Evolutionary conservation across 139 green algal genomes (phyloP), one percentile per base, ranked within the genome.

Genomic region (Pseudopediastrum boryanum): DNA sequence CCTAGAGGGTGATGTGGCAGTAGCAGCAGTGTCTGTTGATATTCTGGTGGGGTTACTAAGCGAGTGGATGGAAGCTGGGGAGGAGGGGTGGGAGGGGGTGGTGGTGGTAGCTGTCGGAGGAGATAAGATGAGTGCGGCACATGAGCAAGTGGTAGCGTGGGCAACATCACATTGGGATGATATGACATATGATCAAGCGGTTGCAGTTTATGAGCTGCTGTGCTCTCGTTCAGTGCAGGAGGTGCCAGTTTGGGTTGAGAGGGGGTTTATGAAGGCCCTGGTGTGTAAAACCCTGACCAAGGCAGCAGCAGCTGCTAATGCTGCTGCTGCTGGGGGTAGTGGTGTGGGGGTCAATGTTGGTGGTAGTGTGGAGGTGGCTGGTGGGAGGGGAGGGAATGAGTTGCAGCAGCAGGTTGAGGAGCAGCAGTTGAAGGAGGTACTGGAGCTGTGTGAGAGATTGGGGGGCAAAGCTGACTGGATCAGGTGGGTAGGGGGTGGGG

Each of bases 391-490:
- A 56, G 48, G 9, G 68, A 48, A 44, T 33, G 33, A 16, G 44
- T 12, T 65, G 68, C 68, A 46, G 68, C 31, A 50, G 68, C 68
- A 27, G 46, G 9, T 36, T 23, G 35, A 27, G 29, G n/a, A n/a
- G n/a, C n/a, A n/a, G n/a, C n/a, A 46, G 23, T 23, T 76, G 46
- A 19, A 76, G 46, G 19, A 16, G 33, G 46, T 76, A 33, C 46
- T 76, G 68, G 21, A 13, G 29, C 5, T 76, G 12, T 76, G 48
- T 43, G 48, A 76, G 36, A 8, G 46, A 21, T 35, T 76, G 31
- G 68, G 68, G 10, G 4, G 35, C 7, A 16, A 33, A 65, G 68
- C 68, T 65, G 68, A 76, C 13, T 64, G 46, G 46, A 31, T 76
- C 31, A 76, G 68, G 68, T 76, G 7, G 21, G 66, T 2, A 36